These are phyloP conservation scores for Cylindrotheca fusiformis DNA, from an alignment of 108 stramenopile species.

Conservation along the genomic window DNA sequence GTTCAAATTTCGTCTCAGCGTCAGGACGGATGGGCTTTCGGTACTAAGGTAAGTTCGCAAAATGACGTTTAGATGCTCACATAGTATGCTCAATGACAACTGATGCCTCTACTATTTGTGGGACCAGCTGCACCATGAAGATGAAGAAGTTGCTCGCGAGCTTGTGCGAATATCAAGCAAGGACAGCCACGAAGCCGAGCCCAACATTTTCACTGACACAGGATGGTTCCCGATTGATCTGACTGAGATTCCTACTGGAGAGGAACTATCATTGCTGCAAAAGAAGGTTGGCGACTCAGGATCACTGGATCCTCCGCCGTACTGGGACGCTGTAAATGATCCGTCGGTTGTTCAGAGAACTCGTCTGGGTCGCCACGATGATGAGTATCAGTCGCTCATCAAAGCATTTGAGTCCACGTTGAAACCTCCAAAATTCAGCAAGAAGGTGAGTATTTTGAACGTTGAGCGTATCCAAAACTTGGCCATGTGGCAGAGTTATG, in stretches of 20 bases:
- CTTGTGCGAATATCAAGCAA: constrained; percentile 1
- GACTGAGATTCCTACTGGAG: constrained; percentile 10
- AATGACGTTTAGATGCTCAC: no score
- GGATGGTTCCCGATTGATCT: constrained; percentile 20
- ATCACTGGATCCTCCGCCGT: constrained; percentile 3
- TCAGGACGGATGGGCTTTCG: constrained; percentile 18
- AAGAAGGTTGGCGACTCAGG: constrained; percentile 4
- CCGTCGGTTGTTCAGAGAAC: not conserved
- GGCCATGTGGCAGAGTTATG: constrained; percentile 13
- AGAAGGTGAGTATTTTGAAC: constrained; percentile 1
- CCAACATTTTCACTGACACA: constrained; percentile 2
- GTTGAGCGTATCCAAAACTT: constrained; percentile 19
- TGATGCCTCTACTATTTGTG: not conserved
- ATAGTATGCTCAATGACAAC: not conserved
- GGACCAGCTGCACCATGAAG: not conserved
- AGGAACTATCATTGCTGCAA: constrained; percentile 12
- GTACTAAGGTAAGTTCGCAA: not conserved
- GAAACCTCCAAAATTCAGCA: not conserved
- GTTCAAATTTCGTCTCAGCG: constrained; percentile 10
- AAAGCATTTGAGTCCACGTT: constrained; percentile 2
- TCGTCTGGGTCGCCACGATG: not conserved
- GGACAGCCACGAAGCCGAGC: not conserved
- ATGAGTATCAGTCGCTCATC: constrained; percentile 1
- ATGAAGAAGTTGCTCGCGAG: constrained; percentile 12
- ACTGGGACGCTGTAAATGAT: constrained; percentile 12